Evolutionary conservation across 106 monocot species (phyloP), one percentile per base, ranked within the genome.

Genomic region (Amphibolis antarctica): DNA sequence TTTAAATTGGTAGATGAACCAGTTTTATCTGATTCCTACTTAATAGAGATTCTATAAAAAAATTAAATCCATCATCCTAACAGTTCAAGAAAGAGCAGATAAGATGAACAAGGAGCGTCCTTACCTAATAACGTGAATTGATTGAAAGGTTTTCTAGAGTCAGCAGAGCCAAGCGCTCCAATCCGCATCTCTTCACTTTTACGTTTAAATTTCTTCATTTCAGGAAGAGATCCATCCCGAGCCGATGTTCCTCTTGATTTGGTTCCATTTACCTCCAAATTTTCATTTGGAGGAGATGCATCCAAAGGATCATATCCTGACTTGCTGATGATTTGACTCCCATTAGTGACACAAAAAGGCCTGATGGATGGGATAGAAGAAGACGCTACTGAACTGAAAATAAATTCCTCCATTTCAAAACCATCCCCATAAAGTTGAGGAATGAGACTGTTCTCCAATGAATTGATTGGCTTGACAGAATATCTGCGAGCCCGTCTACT

Each of bases 321-420:
- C 45, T 77, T 79, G 59, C 76, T 86, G 19, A 86, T 79, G 31
- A 79, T 66, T 47, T 30, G 64, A 11, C 64, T 70, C 36, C 76
- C 79, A 65, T 82, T 71, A 12, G 69, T 77, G 54, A 82, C 54
- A 21, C 74, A n/a, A 64, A 79, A 86, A 53, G 76, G 73, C 24
- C 79, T 73, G 26, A 30, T 42, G 24, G 62, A 51, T 18, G 65
- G 29, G 20, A 18, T 55, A 49, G 59, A 44, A 30, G 57, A 64
- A 28, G 76, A 46, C 19, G 60, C 30, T 67, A 52, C 25, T 26
- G 82, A 59, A 63, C 73, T 56, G 31, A 76, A 86, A 19, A 65
- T 73, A 74, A 74, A 74, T 0, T 86, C 86, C 52, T 86, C 82
- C 19, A 76, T 60, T 46, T 79, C 66, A 67, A 82, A 77, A 30